phyloP scores from a whole-genome alignment of 139 green algal species.

The Closterium sp. region DNA sequence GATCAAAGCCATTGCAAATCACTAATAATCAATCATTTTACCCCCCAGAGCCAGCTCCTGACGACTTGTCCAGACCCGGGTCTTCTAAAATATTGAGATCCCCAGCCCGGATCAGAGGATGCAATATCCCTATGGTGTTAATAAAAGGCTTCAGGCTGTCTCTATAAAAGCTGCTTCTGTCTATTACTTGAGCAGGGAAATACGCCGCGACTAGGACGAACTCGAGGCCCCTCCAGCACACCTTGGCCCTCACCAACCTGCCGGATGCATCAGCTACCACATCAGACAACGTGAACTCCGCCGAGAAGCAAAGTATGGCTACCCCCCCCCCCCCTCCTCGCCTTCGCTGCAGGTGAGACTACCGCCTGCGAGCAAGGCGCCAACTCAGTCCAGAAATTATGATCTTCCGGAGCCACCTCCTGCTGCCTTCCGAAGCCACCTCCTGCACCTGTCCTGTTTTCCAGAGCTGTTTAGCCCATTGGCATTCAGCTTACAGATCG shows the following conservation, averaged over 20 bases:
- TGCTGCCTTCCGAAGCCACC: not conserved
- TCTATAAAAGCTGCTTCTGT: too few species aligned
- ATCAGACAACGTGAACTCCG: not conserved
- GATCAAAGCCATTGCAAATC: too few species aligned
- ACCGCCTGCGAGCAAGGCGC: too few species aligned
- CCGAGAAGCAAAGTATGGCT: too few species aligned
- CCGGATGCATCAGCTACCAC: not conserved
- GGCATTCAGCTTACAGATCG: not conserved
- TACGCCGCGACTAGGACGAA: not conserved
- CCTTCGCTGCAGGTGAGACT: not conserved
- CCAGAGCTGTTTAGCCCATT: not conserved
- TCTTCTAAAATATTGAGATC: not conserved
- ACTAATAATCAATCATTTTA: too few species aligned
- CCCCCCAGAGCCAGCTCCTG: too few species aligned
- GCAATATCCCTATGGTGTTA: not conserved
- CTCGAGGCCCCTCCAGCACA: not conserved
- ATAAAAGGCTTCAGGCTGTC: not conserved
- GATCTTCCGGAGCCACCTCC: not conserved
- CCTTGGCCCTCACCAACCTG: not conserved
- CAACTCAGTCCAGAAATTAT: not conserved
- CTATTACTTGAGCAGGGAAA: not conserved
- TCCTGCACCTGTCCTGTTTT: not conserved
- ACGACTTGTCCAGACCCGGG: not conserved
- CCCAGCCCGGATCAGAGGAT: not conserved
- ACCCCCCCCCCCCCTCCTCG: not conserved